phyloP scores from a whole-genome alignment of 2,329 filamentous ascomycete species.

The Stagonosporopsis vannaccii region DNA sequence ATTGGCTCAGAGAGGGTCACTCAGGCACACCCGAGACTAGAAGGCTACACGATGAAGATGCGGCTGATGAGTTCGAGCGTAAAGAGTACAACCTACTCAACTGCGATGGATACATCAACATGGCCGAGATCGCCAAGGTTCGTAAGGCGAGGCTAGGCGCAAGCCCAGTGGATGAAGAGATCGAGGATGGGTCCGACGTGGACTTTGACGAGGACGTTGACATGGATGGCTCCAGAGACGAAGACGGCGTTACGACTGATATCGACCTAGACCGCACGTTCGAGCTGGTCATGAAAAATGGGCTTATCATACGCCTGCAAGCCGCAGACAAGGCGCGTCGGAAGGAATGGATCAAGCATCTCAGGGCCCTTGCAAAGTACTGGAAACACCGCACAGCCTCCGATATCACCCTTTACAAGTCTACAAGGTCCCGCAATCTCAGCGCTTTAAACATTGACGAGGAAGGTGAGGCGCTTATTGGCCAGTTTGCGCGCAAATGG shows the following conservation, averaged over 20 bases:
- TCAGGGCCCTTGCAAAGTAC: slow-evolving; percentile 65
- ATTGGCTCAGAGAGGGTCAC: slow-evolving; percentile 61
- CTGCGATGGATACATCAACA: slow-evolving; percentile 70
- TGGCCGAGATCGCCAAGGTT: slow-evolving; percentile 64
- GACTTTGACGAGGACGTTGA: slow-evolving; percentile 60
- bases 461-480: slow-evolving; percentile 69
- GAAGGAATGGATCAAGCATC: slow-evolving; percentile 67
- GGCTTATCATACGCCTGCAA: slow-evolving; percentile 67
- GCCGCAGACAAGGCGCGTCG: slow-evolving; percentile 64
- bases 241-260: slow-evolving; percentile 62
- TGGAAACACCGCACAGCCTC: slow-evolving; percentile 65
- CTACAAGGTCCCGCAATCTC: slow-evolving; percentile 65
- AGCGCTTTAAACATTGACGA: slow-evolving; percentile 69
- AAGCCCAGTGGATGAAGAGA: slow-evolving; percentile 59
- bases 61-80: slow-evolving; percentile 65
- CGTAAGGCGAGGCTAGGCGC: slow-evolving; percentile 63
- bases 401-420: slow-evolving; percentile 66
- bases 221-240: slow-evolving; percentile 52
- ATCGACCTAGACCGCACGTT: slow-evolving; percentile 66
- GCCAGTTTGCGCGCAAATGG: slow-evolving; percentile 72
- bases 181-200: slow-evolving; percentile 62
- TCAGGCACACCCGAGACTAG: slow-evolving; percentile 53
- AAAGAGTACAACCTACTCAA: slow-evolving; percentile 65
- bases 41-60: slow-evolving; percentile 64
- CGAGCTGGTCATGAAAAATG: slow-evolving; percentile 68